Base-by-base conservation (phyloP, 805 yeast species). In the Metschnikowia dekortorum region DNA sequence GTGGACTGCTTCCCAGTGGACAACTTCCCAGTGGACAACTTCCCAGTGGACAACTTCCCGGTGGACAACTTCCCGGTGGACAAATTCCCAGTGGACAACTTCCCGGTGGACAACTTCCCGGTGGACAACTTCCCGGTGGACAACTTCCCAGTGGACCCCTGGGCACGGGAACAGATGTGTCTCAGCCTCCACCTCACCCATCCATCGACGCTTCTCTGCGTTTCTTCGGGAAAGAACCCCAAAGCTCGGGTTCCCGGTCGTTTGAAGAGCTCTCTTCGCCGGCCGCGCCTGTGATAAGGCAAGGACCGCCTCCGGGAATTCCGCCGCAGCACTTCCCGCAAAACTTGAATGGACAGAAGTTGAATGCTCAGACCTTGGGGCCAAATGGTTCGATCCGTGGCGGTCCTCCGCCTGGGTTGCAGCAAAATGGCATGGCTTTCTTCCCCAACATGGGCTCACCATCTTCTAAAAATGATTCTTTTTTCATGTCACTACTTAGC, bases 401-500 rank as follows among this genome's bases (percentile, higher is more conserved):
- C 34, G 46, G 46, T 10, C 46, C 46, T 26, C 46, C 46, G 4
- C 46, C 46, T 3, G 46, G 46, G 8, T 35, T 44, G 28, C 45
- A 9, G 37, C 46, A 34, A 16, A 30, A 31, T 18, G 46, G 46
- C 8, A n/a, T 34, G 48, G 70, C 74, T 18, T 44, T 44, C 34
- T 44, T 44, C 44, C 39, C 53, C 18, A 28, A 45, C 31, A 30
- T 39, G 50, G 37, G 41, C 32, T 14, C 39, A 6, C 39, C 34
- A 9, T 18, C 40, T 4, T 35, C 53, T 4, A 40, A 61, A n/a
- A 68, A 70, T 54, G 80, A 77, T 51, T 61, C 71, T 13, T 79
- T 79, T 53, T 76, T 79, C 57, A 68, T 74, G 65, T 72, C 82
- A 5, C 62, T 79, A 48, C 61, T 79, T 54, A 67, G 71, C 38